These are phyloP conservation scores for Xylaria bambusicola DNA, from an alignment of 495 filamentous ascomycete species.

Conservation along the genomic window DNA sequence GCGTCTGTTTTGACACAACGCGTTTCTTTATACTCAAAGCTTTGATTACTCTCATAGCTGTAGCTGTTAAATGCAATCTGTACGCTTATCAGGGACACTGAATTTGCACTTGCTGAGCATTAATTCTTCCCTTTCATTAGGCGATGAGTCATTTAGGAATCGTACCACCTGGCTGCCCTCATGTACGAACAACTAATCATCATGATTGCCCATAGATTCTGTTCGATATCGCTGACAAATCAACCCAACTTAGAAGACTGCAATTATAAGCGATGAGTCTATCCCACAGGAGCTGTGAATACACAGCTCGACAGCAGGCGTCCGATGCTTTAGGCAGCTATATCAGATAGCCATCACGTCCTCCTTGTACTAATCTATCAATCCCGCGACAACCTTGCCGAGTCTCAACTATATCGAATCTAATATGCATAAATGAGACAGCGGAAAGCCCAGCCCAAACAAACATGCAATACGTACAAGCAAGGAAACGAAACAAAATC, in stretches of 20 bases:
- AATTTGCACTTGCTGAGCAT: too few species aligned
- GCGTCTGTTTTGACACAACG: too few species aligned
- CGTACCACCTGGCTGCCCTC: too few species aligned
- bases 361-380: background rate
- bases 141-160: too few species aligned
- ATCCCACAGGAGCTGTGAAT: background rate
- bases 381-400: background rate
- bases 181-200: too few species aligned
- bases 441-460: background rate
- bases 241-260: background rate
- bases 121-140: too few species aligned
- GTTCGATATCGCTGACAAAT: background rate
- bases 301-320: background rate
- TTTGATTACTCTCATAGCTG: too few species aligned
- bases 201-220: too few species aligned
- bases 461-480: background rate
- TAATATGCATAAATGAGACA: constrained; percentile 15
- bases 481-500: constrained; percentile 1
- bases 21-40: too few species aligned
- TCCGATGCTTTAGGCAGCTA: background rate
- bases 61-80: too few species aligned
- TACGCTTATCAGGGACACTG: too few species aligned
- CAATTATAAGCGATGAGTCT: background rate
- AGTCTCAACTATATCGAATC: background rate
- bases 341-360: too few species aligned